Conservation (phyloP, 2,329 filamentous ascomycete species). For the Lachnellula suecica region DNA sequence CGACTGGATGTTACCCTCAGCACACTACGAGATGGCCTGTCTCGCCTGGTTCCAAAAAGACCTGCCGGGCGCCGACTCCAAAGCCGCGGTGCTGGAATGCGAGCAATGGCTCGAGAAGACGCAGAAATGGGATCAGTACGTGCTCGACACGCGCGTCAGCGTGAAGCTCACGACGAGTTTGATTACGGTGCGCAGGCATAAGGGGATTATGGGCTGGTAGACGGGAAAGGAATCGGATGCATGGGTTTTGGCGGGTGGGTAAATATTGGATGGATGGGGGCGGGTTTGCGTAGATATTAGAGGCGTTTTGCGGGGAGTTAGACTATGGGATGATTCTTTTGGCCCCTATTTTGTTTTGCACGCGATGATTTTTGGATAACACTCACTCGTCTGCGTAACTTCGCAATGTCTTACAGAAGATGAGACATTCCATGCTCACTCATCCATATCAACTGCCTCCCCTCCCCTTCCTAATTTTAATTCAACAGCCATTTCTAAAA, state of each 20-base stretch:
- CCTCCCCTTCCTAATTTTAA: too few relatives aligned
- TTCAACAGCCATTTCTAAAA: too few relatives aligned
- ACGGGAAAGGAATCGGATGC: background rate
- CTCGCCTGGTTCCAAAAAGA: constrained; percentile 71
- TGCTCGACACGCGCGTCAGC: constrained; percentile 72
- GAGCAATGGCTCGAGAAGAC: constrained; percentile 65
- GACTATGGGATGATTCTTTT: too few relatives aligned
- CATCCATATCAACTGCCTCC: too few relatives aligned
- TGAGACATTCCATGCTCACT: too few relatives aligned
- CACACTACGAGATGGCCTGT: constrained; percentile 84
- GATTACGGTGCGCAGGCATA: constrained; percentile 28
- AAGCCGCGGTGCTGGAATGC: constrained; percentile 56
- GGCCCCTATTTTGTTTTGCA: too few relatives aligned
- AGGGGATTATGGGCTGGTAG: constrained; percentile 20
- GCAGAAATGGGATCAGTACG: constrained; percentile 67
- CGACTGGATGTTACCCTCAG: constrained; percentile 70
- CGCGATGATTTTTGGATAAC: too few relatives aligned
- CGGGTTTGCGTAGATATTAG: background rate
- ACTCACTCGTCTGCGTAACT: too few relatives aligned
- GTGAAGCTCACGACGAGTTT: constrained; percentile 49
- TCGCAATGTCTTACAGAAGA: too few relatives aligned
- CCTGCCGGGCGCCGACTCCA: constrained; percentile 29
- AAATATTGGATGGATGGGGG: background rate
- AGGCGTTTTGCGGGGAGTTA: background rate
- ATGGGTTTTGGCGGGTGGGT: background rate